Base-by-base conservation (phyloP, 345 rosid genomes). In the Anastatica hierochuntica region DNA sequence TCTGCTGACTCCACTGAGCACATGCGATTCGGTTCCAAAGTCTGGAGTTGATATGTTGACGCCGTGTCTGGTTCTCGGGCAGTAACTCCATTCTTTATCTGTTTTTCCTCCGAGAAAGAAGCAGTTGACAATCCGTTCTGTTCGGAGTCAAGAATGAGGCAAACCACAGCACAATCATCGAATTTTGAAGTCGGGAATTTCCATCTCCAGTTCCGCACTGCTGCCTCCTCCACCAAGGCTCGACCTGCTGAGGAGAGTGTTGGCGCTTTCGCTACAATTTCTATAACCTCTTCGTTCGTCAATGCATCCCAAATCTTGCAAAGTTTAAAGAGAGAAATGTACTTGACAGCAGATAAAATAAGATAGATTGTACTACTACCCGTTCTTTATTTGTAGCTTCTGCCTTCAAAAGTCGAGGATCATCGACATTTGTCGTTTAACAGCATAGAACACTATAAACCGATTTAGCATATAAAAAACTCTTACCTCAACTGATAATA, bases 101-200 rank as follows among this genome's bases (percentile, higher is more conserved):
- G 31, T 34, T 49, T 49, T 3, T 51, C 61, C 11, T 29, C 29
- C 17, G 66, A 67, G 56, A 59, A 59, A 43, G 83, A 79, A 19
- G 82, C 84, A 8, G 74, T 64, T 7, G 81, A 76, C 8, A 77
- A 10, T 29, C 59, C 67, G 64, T 75, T 62, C 14, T 69, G 58
- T 26, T 30, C 39, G 0, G 85, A 67, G 63, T 80, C 80, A 0
- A 94, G 74, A 78, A 80, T 88, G 58, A 94, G 88, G 78, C 97
- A 94, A 45, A 94, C 97, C 2, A 77, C 99, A 4, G 99, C 97
- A 52, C 99, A 94, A 67, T 94, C 99, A 49, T 94, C 97, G 4
- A 88, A 76, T 76, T 83, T 94, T 18, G 99, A 83, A 43, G 97
- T 78, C 0, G 99, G 95, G 68, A 79, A 94, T 68, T 85, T 88